Conservation (phyloP, 2,329 filamentous ascomycete genomes). For the Stagonosporopsis tanaceti region DNA sequence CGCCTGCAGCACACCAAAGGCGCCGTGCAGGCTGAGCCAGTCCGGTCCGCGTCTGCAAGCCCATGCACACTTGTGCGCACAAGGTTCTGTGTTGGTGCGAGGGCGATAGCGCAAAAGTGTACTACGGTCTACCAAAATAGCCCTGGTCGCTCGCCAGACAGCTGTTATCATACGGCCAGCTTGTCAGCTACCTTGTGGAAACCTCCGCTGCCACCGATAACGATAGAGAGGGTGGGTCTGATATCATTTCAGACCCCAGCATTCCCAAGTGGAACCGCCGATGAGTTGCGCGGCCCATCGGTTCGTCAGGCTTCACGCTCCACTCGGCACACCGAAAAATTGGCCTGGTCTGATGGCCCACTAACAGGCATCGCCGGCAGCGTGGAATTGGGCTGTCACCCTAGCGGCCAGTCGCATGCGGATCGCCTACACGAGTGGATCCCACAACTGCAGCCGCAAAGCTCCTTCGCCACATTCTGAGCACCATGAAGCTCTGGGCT, state of each 20-base stretch:
- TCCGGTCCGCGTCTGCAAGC: slow-evolving; percentile 40
- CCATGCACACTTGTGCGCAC: slow-evolving; percentile 37
- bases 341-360: slow-evolving; percentile 10
- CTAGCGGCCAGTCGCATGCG: slow-evolving; percentile 34
- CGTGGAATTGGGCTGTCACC: slow-evolving; percentile 37
- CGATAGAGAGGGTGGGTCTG: slow-evolving; percentile 23
- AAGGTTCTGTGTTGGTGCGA: slow-evolving; percentile 30
- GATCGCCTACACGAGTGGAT: slow-evolving; percentile 26
- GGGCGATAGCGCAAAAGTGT: slow-evolving; percentile 22
- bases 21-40: slow-evolving; percentile 40
- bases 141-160: slow-evolving; percentile 11
- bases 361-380: slow-evolving; percentile 28
- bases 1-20: slow-evolving; percentile 37
- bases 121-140: slow-evolving; percentile 14
- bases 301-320: slow-evolving; percentile 17
- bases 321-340: slow-evolving; percentile 20
- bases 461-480: slow-evolving; percentile 30
- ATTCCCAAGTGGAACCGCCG: slow-evolving; percentile 18
- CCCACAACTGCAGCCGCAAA: slow-evolving; percentile 27
- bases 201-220: slow-evolving; percentile 19
- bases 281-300: slow-evolving; percentile 11
- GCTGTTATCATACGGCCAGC: slow-evolving; percentile 16
- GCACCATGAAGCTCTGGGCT: slow-evolving; percentile 14
- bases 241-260: slow-evolving; percentile 16
- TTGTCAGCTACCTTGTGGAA: slow-evolving; percentile 2